phyloP scores from a whole-genome alignment of 2,329 filamentous ascomycete species.

The Alternaria novae-zelandiae region DNA sequence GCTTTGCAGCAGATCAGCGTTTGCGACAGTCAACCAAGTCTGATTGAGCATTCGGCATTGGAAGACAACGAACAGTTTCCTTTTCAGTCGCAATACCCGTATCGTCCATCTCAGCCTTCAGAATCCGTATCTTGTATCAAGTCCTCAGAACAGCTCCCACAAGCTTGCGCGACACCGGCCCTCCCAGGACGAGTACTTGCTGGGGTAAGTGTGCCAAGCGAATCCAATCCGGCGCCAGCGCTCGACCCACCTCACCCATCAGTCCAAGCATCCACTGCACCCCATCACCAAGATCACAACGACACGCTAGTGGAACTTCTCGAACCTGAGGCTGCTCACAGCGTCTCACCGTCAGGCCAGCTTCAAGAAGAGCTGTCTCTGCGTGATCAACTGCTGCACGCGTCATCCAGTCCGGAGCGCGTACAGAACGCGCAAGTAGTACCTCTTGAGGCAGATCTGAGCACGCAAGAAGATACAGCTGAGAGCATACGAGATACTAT shows the following conservation, averaged over 20 bases:
- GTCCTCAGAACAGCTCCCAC: neutral
- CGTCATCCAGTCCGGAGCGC: conserved; percentile 1
- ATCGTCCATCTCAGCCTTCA: neutral
- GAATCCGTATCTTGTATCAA: neutral
- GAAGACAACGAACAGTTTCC: conserved; percentile 19
- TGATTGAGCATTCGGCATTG: conserved; percentile 12
- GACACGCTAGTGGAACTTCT: neutral
- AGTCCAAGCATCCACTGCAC: neutral
- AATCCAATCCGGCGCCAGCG: neutral
- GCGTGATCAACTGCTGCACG: neutral
- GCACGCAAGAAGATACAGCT: conserved; percentile 25
- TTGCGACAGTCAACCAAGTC: conserved; percentile 6
- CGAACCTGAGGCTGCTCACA: neutral
- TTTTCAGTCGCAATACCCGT: conserved; percentile 17
- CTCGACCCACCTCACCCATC: neutral
- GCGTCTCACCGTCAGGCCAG: neutral
- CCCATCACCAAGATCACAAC: neutral
- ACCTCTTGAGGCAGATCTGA: conserved; percentile 13
- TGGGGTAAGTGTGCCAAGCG: conserved; percentile 3
- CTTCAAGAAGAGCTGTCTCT: neutral
- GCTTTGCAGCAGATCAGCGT: conserved; percentile 1
- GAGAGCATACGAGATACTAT: conserved; percentile 24
- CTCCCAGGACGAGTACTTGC: neutral
- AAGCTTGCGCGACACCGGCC: neutral
- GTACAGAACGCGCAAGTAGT: conserved; percentile 39